phyloP scores from a whole-genome alignment of 768 basidiomycete genomes.

The Psilocybe azurescens region DNA sequence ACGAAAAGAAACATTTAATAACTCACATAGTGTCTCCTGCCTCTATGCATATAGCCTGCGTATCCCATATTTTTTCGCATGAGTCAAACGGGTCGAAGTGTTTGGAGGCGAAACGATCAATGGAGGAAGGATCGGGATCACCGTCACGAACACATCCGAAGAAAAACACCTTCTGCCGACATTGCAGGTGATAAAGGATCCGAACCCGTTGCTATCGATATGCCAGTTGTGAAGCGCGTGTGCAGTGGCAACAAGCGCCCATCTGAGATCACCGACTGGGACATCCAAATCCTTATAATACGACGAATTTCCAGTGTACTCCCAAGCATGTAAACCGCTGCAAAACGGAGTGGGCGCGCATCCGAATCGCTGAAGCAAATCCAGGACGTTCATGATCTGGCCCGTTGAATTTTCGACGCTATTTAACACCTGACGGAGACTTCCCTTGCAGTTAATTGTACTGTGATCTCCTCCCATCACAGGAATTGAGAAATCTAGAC shows the following conservation, averaged over 20 bases:
- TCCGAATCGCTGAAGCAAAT: background rate
- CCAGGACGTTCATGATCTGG: constrained; percentile 14
- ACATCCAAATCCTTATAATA: background rate
- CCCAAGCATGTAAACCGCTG: constrained; percentile 10
- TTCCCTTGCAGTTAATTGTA: background rate
- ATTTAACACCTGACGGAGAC: background rate
- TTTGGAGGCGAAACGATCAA: background rate
- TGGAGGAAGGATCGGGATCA: no score
- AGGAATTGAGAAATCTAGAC: no score
- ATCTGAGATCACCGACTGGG: constrained; percentile 19
- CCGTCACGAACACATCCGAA: background rate
- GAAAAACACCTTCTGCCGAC: constrained; percentile 7
- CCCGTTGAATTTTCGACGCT: background rate
- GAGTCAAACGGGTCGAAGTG: background rate
- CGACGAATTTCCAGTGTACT: background rate
- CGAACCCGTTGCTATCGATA: constrained; percentile 21
- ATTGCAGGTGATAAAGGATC: constrained; percentile 12
- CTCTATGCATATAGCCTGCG: background rate
- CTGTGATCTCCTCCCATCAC: no score
- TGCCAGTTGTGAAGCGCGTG: constrained; percentile 21
- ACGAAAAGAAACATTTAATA: no score
- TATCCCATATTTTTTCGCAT: background rate
- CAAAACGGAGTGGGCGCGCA: background rate
- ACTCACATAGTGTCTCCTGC: background rate
- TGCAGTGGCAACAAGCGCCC: constrained; percentile 18